A percentile compares a stretch with the other conserved stretches of the same genome.
Evolutionary conservation across 192 early-diverging fungal genomes (phyloP).

Genomic region (Coemansia reversa): DNA sequence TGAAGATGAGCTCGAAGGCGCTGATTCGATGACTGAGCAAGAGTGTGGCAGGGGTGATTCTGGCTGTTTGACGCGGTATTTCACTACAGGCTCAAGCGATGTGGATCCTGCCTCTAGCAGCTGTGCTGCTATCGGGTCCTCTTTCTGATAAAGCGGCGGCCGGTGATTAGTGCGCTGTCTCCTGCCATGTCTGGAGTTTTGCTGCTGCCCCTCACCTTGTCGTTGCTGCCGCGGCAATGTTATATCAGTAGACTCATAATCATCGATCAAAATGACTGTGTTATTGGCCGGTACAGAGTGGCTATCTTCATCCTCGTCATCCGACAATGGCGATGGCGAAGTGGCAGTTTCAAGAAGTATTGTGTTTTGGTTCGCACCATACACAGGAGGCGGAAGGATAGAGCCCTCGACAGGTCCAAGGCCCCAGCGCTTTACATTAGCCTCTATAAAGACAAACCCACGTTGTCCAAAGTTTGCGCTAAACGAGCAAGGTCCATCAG

Average conservation of each 20-base stretch:
- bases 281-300: slow-evolving; percentile 9
- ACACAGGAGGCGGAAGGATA: slow-evolving; percentile 70
- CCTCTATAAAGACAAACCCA: slow-evolving; percentile 82
- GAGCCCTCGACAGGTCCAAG: slow-evolving; percentile 71
- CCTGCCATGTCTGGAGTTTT: slow-evolving; percentile 7
- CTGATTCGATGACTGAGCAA: slow-evolving; percentile 5
- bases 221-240: background rate
- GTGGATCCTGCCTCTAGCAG: slow-evolving; percentile 50
- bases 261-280: slow-evolving; percentile 28
- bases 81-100: slow-evolving; percentile 39
- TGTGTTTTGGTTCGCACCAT: slow-evolving; percentile 70
- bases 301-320: slow-evolving; percentile 22
- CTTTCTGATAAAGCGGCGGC: slow-evolving; percentile 44
- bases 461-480: slow-evolving; percentile 76
- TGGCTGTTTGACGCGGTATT: slow-evolving; percentile 33
- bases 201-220: slow-evolving; percentile 2
- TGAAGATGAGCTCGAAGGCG: slow-evolving; percentile 8
- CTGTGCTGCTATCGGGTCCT: slow-evolving; percentile 52
- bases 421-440: slow-evolving; percentile 83
- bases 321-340: slow-evolving; percentile 10
- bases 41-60: slow-evolving; percentile 6
- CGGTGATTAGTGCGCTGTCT: slow-evolving; percentile 15
- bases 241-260: background rate
- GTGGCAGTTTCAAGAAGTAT: slow-evolving; percentile 57
- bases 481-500: slow-evolving; percentile 54